These are phyloP conservation scores for Botrytis galanthina DNA, from an alignment of 2,329 filamentous ascomycete species.

Conservation along the genomic window DNA sequence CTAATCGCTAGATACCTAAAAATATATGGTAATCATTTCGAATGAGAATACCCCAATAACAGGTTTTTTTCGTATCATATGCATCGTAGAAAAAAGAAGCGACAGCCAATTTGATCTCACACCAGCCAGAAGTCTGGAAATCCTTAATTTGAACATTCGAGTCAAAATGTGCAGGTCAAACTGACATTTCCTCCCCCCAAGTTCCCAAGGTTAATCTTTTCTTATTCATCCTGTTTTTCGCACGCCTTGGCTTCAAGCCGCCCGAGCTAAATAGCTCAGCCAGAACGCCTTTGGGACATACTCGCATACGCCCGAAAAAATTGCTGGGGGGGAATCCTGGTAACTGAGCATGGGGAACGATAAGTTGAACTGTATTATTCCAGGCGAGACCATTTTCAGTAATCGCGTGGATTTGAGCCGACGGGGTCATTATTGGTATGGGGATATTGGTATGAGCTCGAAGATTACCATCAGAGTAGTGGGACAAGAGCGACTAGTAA, in stretches of 20 bases:
- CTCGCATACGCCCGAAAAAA: slow-evolving; percentile 9
- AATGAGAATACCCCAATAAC: background rate
- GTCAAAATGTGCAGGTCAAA: background rate
- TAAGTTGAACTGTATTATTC: background rate
- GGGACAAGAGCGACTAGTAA: background rate
- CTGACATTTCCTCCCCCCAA: background rate
- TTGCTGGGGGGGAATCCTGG: slow-evolving; percentile 5
- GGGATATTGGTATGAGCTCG: background rate
- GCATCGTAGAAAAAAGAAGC: background rate
- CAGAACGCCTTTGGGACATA: slow-evolving; percentile 12
- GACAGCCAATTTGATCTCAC: background rate
- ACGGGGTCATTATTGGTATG: background rate
- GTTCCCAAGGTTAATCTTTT: background rate
- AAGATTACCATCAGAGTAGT: background rate
- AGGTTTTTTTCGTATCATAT: background rate
- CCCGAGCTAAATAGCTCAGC: slow-evolving; percentile 1
- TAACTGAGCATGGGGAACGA: background rate
- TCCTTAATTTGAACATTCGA: background rate
- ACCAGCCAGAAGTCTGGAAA: slow-evolving; percentile 4
- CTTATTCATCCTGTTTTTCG: background rate
- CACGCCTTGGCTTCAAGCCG: background rate
- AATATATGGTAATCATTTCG: background rate
- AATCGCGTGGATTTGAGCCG: background rate
- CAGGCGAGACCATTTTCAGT: background rate
- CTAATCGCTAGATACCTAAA: background rate